Evolutionary conservation across 805 yeast genomes (phyloP), one percentile per base, ranked within the genome.

Genomic region (Candida nonsorbophila): DNA sequence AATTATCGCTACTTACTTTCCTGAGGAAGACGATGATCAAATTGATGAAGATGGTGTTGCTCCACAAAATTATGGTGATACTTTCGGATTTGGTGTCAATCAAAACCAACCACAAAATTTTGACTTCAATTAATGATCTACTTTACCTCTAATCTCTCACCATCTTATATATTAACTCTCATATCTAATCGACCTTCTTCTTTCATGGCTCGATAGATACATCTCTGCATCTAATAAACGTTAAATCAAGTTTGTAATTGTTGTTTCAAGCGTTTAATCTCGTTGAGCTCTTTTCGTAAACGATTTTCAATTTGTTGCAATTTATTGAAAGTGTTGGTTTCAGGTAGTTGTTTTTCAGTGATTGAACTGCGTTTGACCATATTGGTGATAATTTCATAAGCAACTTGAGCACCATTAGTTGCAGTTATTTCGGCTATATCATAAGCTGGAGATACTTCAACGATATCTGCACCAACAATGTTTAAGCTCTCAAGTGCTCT

Each of bases 1-100:
- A 43, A 85, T 92, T 51, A 87, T 92, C 58, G 95, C 85, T 52
- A 85, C 83, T 45, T 92, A 86, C 63, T 92, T 92, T 63, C 71
- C 81, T 30, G 94, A 80, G 32, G 94, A 84, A 28, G 95, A 84
- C 25, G 77, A 73, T 33, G 95, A 72, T 27, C 74, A 66, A 30
- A 67, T 76, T 36, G 94, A 84, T 47, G 69, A 63, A 30, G 71
- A 69, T 32, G 83, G 79, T 22, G 69, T 84, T 61, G 84, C 80
- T 40, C 90, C 90, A 22, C 76, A 73, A 45, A 74, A 79, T 32
- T 74, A 77, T 36, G 95, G 94, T 24, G 86, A 83, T 46, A 79
- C 90, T 27, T 92, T 83, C 58, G 86, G 87, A 2, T 92, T 92
- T 58, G 95, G 95, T 38, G 75, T 84, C 38, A 67, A 73, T 41